phyloP scores from a whole-genome alignment of 139 green algal species.

The Chara braunii region DNA sequence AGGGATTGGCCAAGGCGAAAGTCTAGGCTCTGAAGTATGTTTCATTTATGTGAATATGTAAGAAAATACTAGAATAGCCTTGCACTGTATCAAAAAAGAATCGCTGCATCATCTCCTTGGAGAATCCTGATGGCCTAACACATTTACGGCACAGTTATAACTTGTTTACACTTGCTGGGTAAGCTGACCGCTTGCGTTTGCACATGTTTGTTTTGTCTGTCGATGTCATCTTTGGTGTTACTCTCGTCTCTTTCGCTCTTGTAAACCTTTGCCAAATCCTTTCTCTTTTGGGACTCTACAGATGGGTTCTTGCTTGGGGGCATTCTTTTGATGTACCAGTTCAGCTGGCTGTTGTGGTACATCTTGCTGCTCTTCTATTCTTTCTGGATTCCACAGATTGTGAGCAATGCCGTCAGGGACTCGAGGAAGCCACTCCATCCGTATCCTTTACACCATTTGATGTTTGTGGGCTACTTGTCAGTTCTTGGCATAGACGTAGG shows the following conservation, averaged over 20 bases:
- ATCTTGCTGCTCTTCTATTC: conserved; percentile 45
- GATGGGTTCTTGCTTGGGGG: conserved; percentile 43
- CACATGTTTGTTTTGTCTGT: not conserved
- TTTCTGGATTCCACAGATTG: conserved; percentile 83
- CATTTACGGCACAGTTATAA: not conserved
- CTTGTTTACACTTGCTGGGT: not conserved
- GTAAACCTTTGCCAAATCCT: not conserved
- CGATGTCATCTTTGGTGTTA: not conserved
- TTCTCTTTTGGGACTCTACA: conserved; percentile 14
- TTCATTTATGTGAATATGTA: too few relatives aligned
- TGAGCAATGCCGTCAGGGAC: conserved; percentile 52
- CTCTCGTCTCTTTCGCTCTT: not conserved
- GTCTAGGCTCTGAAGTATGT: too few relatives aligned
- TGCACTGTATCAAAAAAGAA: too few relatives aligned
- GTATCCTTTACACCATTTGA: too few relatives aligned
- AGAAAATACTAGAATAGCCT: too few relatives aligned
- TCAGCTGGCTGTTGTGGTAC: conserved; percentile 21
- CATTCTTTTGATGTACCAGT: conserved; percentile 48
- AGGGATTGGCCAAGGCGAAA: too few relatives aligned
- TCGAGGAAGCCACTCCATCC: conserved; percentile 57
- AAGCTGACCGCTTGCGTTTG: not conserved
- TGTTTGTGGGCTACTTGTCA: conserved; percentile 1
- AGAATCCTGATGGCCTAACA: not conserved
- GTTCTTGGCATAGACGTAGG: too few relatives aligned
- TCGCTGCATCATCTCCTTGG: too few relatives aligned